Base-by-base conservation (phyloP, 2,329 filamentous ascomycete species). In the Cercospora nicotianae region DNA sequence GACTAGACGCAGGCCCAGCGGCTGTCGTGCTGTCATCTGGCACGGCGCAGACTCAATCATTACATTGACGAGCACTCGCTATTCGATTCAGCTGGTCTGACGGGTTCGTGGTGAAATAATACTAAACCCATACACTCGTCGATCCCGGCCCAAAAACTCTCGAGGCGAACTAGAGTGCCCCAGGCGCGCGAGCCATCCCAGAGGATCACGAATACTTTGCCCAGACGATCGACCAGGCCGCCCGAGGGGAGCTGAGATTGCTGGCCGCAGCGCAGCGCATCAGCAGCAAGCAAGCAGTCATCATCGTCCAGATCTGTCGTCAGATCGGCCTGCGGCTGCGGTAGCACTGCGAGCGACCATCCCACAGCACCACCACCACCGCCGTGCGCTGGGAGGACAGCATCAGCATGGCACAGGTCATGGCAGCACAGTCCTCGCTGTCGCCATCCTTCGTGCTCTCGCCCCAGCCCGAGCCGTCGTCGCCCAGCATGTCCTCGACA, bases 401-500 rank as follows among this genome's bases (percentile, higher is more conserved):
- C 59, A 73, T 73, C 61, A 65, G 16, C 59, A 73, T 73, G 72
- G 67, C 72, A 30, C 69, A 72, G 55, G 70, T 72, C 42, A 51
- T 71, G 42, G 63, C 67, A 31, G 58, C 61, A 36, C 67, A 42
- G 12, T 57, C 45, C 42, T 67, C 61, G 28, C 64, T 65, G n/a
- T 65, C 66, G 58, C 51, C 63, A 5, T 33, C 62, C 33, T 60
- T 61, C 58, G 51, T 48, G 7, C 61, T 61, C 13, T 61, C 67
- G 51, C 45, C 63, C 18, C 59, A 58, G 55, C 67, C 53, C 18
- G 58, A 63, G n/a, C 51, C 48, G 60, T 16, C 45, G 18, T 51
- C 45, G 45, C 23, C 36, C 16, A 23, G 30, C 51, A 53, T 63
- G 26, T 28, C 60, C 16, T 63, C 60, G 45, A 55, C 48, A 26